Conservation (phyloP, 768 basidiomycete species). For the Tulasnella sp. region DNA sequence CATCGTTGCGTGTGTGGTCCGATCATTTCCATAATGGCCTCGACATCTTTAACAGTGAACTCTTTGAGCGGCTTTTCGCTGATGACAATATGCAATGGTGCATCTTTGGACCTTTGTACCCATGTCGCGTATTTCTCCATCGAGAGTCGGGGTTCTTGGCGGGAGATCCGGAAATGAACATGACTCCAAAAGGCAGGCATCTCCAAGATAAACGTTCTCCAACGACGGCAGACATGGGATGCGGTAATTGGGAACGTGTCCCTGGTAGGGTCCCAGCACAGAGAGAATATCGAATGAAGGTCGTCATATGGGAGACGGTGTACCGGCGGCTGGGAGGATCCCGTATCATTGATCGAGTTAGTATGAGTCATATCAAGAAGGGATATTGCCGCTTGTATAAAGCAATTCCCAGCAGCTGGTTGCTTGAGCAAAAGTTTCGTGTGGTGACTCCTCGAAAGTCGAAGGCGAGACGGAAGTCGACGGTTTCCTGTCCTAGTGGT, state of each 20-base stretch:
- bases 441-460: background rate
- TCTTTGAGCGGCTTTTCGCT: background rate
- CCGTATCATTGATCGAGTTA: background rate
- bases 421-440: background rate
- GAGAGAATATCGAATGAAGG: background rate
- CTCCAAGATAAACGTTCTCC: background rate
- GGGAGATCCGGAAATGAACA: background rate
- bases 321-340: background rate
- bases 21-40: background rate
- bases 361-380: background rate
- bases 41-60: background rate
- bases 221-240: background rate
- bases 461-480: background rate
- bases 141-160: background rate
- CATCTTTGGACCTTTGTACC: background rate
- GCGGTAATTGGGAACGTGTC: background rate
- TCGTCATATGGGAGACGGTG: background rate
- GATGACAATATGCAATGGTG: background rate
- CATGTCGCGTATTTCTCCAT: background rate
- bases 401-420: background rate
- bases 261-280: background rate
- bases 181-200: background rate
- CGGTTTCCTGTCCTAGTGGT: background rate
- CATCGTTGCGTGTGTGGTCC: no score
- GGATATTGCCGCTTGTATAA: background rate